Evolutionary conservation across 495 filamentous ascomycete species (phyloP).

Genomic region (Penicillium flavigenum): DNA sequence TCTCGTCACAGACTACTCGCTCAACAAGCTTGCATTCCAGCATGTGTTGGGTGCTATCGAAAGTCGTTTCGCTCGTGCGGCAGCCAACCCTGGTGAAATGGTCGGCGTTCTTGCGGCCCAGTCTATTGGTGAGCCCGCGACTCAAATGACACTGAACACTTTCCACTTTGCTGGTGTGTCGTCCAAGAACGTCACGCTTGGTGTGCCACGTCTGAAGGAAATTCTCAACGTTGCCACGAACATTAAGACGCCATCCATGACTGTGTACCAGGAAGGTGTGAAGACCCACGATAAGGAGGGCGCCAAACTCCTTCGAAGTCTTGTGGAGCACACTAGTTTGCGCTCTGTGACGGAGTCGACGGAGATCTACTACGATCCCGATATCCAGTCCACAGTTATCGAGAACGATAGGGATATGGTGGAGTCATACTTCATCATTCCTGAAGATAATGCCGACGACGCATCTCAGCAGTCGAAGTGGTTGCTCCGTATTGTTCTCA

Average conservation of each 20-base stretch:
- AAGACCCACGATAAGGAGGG: slow-evolving; percentile 64
- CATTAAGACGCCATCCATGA: slow-evolving; percentile 98
- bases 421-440: slow-evolving; percentile 94
- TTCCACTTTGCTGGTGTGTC: slow-evolving; percentile 99
- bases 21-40: slow-evolving; percentile 90
- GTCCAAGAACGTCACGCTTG: slow-evolving; percentile 98
- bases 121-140: slow-evolving; percentile 97
- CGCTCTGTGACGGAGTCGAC: slow-evolving; percentile 86
- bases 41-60: slow-evolving; percentile 91
- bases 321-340: slow-evolving; percentile 92
- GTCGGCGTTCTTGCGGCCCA: slow-evolving; percentile 97
- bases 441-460: slow-evolving; percentile 72
- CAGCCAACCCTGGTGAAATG: slow-evolving; percentile 93
- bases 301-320: slow-evolving; percentile 81
- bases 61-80: slow-evolving; percentile 74
- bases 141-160: slow-evolving; percentile 99
- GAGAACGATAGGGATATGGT: slow-evolving; percentile 89
- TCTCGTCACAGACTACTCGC: slow-evolving; percentile 74
- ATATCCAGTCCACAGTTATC: slow-evolving; percentile 80
- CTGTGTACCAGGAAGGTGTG: slow-evolving; percentile 72
- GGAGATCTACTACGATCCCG: slow-evolving; percentile 97
- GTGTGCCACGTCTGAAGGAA: slow-evolving; percentile 98
- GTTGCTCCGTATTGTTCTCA: slow-evolving; percentile 91
- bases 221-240: slow-evolving; percentile 96
- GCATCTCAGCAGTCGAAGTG: slow-evolving; percentile 82